These are phyloP conservation scores for Ochetophila trinervis DNA, from an alignment of 306 rosid genomes.

Conservation along the genomic window DNA sequence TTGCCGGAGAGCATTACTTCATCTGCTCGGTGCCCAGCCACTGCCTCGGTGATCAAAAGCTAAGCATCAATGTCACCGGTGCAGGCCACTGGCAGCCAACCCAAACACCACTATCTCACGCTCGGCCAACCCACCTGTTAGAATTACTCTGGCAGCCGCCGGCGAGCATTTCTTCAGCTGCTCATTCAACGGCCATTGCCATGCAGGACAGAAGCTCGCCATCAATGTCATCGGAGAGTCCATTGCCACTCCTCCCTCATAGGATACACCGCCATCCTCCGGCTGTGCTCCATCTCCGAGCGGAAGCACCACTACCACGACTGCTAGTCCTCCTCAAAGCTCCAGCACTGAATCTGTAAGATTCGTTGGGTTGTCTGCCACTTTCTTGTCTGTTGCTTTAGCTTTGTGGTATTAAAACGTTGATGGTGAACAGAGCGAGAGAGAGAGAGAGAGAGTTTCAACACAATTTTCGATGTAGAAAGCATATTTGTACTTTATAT, in stretches of 20 bases:
- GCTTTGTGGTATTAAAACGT: constrained; percentile 42
- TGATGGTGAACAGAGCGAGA: constrained; percentile 4
- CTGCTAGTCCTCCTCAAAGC: constrained; percentile 25
- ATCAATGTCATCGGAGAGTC: constrained; percentile 18
- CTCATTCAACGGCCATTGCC: constrained; percentile 16
- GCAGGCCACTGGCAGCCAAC: no score
- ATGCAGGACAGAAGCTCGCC: constrained; percentile 28
- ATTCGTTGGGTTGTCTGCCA: constrained; percentile 31
- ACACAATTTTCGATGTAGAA: no score
- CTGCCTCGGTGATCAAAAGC: constrained; percentile 50
- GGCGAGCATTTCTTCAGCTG: constrained; percentile 25
- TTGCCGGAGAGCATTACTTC: constrained; percentile 48
- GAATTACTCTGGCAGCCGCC: constrained; percentile 7
- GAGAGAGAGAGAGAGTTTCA: no score
- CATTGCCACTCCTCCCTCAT: constrained; percentile 17
- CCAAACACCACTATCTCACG: constrained; percentile 24
- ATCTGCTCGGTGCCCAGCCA: constrained; percentile 47
- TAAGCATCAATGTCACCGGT: constrained; percentile 43
- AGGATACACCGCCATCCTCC: constrained; percentile 16
- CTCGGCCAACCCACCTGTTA: constrained; percentile 18
- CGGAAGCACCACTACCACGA: constrained; percentile 3
- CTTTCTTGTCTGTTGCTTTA: constrained; percentile 36
- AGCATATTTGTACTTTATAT: no score
- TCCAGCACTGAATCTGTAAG: constrained; percentile 35
- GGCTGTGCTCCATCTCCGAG: constrained; percentile 21